Evolutionary conservation across 768 basidiomycete genomes (phyloP).

Genomic region (Trametes cingulata): DNA sequence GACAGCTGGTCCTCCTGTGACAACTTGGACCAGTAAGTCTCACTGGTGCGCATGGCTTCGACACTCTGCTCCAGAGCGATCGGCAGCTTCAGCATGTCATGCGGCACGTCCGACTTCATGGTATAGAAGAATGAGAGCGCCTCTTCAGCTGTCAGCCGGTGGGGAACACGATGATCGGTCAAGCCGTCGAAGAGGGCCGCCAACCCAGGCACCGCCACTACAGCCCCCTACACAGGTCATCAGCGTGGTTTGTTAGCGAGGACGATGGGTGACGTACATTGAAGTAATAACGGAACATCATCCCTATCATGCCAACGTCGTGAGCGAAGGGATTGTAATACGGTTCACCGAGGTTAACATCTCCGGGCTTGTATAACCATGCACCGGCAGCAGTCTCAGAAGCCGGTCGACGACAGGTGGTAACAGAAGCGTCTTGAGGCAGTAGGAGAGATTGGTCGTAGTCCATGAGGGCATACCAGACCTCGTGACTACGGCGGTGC

Average conservation of each 20-base stretch:
- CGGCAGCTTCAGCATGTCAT: neutral
- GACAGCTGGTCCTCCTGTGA: neutral
- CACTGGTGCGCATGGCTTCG: neutral
- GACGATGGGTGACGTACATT: neutral
- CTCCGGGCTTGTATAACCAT: neutral
- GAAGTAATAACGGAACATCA: neutral
- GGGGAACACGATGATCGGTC: neutral
- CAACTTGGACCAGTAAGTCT: neutral
- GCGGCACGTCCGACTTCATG: neutral
- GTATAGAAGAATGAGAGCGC: neutral
- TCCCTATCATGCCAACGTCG: slow-evolving; percentile 2
- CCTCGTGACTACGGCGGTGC: neutral
- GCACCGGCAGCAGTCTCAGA: neutral
- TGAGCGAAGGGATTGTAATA: neutral
- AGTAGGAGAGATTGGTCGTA: neutral
- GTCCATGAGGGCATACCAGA: slow-evolving; percentile 1
- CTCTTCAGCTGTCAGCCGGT: neutral
- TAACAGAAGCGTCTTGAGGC: neutral
- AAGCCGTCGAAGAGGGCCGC: neutral
- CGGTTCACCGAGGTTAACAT: neutral
- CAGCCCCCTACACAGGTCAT: too few species aligned
- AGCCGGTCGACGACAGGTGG: neutral
- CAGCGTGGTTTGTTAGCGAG: too few species aligned
- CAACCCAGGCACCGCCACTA: neutral
- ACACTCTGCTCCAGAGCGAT: neutral